A percentile compares a stretch with the other conserved stretches of the same genome.
Conservation (phyloP, 2,329 filamentous ascomycete species). For the Clonostachys rhizophaga region DNA sequence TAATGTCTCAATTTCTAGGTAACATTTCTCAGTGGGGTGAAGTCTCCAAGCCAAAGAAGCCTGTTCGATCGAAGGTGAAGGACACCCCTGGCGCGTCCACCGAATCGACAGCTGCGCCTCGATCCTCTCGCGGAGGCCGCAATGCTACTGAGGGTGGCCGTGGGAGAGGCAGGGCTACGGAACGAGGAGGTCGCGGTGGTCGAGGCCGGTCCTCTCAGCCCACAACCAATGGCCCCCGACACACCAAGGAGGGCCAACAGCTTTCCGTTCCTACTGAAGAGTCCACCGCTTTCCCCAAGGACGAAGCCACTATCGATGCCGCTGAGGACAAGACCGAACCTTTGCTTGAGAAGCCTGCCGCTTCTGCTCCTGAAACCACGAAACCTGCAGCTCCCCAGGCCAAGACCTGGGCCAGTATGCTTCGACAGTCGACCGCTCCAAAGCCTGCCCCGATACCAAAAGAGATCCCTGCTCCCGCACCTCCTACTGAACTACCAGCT, state of each 20-base stretch:
- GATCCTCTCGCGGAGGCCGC: slow-evolving; percentile 56
- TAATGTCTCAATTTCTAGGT: slow-evolving; percentile 38
- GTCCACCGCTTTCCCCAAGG: slow-evolving; percentile 46
- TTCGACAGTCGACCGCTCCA: slow-evolving; percentile 52
- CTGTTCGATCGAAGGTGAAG: slow-evolving; percentile 66
- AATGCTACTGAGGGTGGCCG: slow-evolving; percentile 57
- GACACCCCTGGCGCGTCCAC: slow-evolving; percentile 46
- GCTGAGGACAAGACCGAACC: slow-evolving; percentile 23
- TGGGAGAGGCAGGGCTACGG: slow-evolving; percentile 57
- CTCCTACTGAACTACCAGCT: slow-evolving; percentile 17
- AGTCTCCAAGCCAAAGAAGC: slow-evolving; percentile 77
- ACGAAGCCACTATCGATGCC: slow-evolving; percentile 24
- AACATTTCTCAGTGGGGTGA: slow-evolving; percentile 80
- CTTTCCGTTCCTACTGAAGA: slow-evolving; percentile 68
- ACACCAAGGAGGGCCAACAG: slow-evolving; percentile 44
- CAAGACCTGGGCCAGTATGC: slow-evolving; percentile 75
- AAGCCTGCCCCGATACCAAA: slow-evolving; percentile 55
- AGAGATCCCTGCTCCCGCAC: slow-evolving; percentile 39
- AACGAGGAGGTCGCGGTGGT: slow-evolving; percentile 55
- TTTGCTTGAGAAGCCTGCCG: slow-evolving; percentile 21
- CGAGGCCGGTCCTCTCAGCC: slow-evolving; percentile 53
- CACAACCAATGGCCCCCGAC: slow-evolving; percentile 57
- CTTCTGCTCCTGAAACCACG: slow-evolving; percentile 26
- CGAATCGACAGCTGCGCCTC: slow-evolving; percentile 41
- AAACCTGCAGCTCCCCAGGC: slow-evolving; percentile 30